These are phyloP conservation scores for Coleophoma eucalyptorum DNA, from an alignment of 2,329 filamentous ascomycete species.

Conservation along the genomic window DNA sequence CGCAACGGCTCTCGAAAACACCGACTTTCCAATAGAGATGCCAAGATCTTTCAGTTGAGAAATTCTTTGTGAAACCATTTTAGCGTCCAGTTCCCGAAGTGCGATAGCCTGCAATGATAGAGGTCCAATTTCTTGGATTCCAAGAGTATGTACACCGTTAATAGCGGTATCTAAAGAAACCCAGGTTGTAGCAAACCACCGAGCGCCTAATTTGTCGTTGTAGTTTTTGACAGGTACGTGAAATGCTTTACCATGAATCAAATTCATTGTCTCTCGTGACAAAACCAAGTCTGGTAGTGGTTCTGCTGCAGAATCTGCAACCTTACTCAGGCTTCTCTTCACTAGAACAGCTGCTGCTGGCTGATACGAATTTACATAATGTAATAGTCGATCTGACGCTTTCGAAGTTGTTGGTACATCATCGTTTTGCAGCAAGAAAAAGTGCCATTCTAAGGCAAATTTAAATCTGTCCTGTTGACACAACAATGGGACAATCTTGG, in stretches of 20 bases:
- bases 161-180: constrained; percentile 71
- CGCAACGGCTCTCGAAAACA: constrained; percentile 63
- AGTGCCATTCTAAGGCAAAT: constrained; percentile 41
- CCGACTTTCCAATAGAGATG: constrained; percentile 58
- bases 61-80: constrained; percentile 56
- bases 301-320: constrained; percentile 17
- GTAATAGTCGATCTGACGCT: constrained; percentile 35
- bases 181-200: constrained; percentile 75
- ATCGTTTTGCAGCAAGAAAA: constrained; percentile 32
- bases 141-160: constrained; percentile 65
- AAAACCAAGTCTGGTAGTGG: constrained; percentile 11
- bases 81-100: constrained; percentile 53
- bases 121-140: constrained; percentile 69
- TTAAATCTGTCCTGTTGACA: constrained; percentile 31
- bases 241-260: constrained; percentile 23
- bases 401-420: constrained; percentile 36
- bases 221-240: constrained; percentile 39
- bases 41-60: constrained; percentile 55
- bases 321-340: constrained; percentile 18
- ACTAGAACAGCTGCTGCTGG: constrained; percentile 18
- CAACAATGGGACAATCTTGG: constrained; percentile 34
- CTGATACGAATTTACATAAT: constrained; percentile 30
- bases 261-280: constrained; percentile 28
- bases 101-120: constrained; percentile 75
- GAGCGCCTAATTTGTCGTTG: constrained; percentile 70